These are phyloP conservation scores for Yarrowia osloensis DNA, from an alignment of 805 yeast species.

Conservation along the genomic window DNA sequence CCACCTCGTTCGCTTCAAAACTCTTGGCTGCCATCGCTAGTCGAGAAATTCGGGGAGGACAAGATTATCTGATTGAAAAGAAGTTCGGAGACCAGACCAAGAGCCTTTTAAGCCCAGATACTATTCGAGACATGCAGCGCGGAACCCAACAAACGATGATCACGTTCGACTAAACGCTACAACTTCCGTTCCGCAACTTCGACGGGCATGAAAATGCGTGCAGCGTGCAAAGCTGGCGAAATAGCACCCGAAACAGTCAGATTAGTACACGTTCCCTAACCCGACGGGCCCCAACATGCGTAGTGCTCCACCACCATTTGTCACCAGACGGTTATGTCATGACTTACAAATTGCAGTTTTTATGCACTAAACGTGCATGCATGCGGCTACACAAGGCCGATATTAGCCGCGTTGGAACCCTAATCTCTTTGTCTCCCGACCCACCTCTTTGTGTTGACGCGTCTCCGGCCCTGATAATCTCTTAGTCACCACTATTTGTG, in stretches of 20 bases:
- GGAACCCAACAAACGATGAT: not conserved
- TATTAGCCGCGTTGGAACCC: conserved; percentile 3
- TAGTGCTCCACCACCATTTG: not conserved
- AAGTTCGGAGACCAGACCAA: not conserved
- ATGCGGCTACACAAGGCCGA: not conserved
- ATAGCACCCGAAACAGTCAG: not conserved
- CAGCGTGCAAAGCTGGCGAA: not conserved
- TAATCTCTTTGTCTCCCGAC: not conserved
- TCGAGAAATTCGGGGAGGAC: not conserved
- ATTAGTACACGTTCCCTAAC: not conserved
- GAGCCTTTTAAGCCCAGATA: not conserved
- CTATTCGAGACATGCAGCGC: not conserved
- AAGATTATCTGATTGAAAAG: not conserved
- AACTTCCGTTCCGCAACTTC: not conserved
- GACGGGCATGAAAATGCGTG: not conserved
- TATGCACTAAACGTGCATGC: not conserved
- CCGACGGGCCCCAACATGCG: not conserved
- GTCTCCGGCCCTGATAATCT: not conserved
- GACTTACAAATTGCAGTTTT: not conserved
- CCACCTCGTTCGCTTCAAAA: not conserved
- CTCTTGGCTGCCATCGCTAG: not conserved
- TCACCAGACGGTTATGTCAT: not conserved
- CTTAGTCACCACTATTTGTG: conserved; percentile 11
- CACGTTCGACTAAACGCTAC: not conserved
- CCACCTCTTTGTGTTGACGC: not conserved